A percentile compares a stretch with the other conserved stretches of the same genome.
phyloP scores from a whole-genome alignment of 1,284 basidiomycete species.

The Earliella scabrosa region DNA sequence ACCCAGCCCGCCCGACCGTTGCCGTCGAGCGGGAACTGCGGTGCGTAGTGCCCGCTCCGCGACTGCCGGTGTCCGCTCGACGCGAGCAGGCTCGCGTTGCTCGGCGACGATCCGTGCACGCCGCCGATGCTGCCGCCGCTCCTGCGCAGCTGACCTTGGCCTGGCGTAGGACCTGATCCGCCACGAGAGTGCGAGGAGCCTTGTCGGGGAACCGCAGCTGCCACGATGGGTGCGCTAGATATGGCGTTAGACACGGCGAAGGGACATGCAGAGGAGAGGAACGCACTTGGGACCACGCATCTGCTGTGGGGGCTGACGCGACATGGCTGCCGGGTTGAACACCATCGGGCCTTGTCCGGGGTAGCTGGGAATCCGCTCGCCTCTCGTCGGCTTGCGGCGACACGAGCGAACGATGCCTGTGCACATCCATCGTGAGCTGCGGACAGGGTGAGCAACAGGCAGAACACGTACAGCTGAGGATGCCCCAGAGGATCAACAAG shows the following conservation, averaged over 20 bases:
- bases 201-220: background rate
- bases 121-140: slow-evolving; percentile 1
- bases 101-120: background rate
- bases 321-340: slow-evolving; percentile 18
- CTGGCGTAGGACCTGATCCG: background rate
- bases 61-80: slow-evolving; percentile 1
- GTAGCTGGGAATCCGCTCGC: slow-evolving; percentile 19
- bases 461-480: slow-evolving; percentile 20
- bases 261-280: background rate
- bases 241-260: background rate
- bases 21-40: slow-evolving; percentile 21
- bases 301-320: background rate
- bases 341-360: slow-evolving; percentile 13
- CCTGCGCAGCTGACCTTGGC: background rate
- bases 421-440: background rate
- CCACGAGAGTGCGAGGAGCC: slow-evolving; percentile 2
- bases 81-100: background rate
- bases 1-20: slow-evolving; percentile 46
- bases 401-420: slow-evolving; percentile 15
- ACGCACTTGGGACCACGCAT: slow-evolving; percentile 21
- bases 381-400: slow-evolving; percentile 8
- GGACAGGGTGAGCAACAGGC: background rate
- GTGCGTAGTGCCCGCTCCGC: slow-evolving; percentile 21
- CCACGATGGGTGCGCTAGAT: background rate
- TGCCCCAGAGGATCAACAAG: slow-evolving; percentile 38